Conservation (phyloP, 768 basidiomycete genomes). For the Mycena albidolilacea region DNA sequence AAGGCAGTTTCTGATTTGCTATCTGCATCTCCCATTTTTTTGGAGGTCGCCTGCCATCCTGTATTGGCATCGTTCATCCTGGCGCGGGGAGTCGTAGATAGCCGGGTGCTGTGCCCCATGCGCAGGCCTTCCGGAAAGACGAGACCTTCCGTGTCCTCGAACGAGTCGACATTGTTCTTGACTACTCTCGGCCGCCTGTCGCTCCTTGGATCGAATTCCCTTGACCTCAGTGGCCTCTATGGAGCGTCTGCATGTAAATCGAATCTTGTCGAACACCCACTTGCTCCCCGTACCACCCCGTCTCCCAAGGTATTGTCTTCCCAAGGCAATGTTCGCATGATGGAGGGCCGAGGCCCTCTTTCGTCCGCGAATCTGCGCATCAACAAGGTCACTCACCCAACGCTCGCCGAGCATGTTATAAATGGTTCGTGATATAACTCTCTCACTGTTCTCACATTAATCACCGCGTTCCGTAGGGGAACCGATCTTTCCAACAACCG, state of each 20-base stretch:
- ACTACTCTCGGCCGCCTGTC: conserved; percentile 31
- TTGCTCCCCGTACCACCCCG: conserved; percentile 23
- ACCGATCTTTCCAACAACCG: conserved; percentile 25
- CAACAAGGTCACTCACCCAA: conserved; percentile 16
- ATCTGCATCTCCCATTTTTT: conserved; percentile 16
- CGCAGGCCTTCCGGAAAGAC: conserved; percentile 24
- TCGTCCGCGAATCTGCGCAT: conserved; percentile 18
- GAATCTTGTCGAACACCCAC: conserved; percentile 26
- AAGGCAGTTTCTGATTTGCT: conserved; percentile 22
- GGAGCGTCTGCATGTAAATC: conserved; percentile 26
- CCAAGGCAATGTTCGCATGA: conserved; percentile 7
- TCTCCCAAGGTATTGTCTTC: conserved; percentile 23
- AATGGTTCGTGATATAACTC: conserved; percentile 21
- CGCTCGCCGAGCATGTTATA: conserved; percentile 26
- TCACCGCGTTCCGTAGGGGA: conserved; percentile 15
- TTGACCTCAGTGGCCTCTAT: conserved; percentile 34
- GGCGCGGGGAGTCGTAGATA: conserved; percentile 7
- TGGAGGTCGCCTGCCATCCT: conserved; percentile 30
- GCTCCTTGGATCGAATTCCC: conserved; percentile 30
- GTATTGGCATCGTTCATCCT: conserved; percentile 28
- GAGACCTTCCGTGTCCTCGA: conserved; percentile 7
- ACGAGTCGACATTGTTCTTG: conserved; percentile 25
- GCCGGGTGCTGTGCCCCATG: conserved; percentile 25
- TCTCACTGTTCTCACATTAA: conserved; percentile 2
- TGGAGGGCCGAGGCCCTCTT: conserved; percentile 18